These are phyloP conservation scores for Amanita molliuscula DNA, from an alignment of 768 basidiomycete genomes.

Conservation along the genomic window DNA sequence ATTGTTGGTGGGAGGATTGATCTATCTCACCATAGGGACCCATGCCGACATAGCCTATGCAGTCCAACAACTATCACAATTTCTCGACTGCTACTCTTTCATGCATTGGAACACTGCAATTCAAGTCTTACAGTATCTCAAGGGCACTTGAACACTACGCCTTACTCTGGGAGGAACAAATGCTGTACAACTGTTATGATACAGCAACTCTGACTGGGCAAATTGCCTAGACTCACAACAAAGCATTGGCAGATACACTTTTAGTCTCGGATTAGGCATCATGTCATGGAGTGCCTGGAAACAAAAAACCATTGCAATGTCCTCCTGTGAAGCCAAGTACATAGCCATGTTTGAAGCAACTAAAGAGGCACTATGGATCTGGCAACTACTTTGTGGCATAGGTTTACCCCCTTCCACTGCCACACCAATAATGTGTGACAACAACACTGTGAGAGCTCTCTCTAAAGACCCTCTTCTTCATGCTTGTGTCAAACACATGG, in stretches of 20 bases:
- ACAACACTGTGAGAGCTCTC: slow-evolving; percentile 21
- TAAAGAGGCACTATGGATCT: slow-evolving; percentile 21
- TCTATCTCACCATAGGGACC: slow-evolving; percentile 13
- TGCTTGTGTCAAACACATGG: slow-evolving; percentile 26
- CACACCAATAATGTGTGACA: slow-evolving; percentile 18
- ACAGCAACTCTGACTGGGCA: slow-evolving; percentile 14
- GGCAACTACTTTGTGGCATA: neutral
- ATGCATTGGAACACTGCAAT: slow-evolving; percentile 19
- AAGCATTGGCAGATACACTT: slow-evolving; percentile 13
- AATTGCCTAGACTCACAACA: slow-evolving; percentile 11
- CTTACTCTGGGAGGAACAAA: neutral
- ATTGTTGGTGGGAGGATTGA: slow-evolving; percentile 11
- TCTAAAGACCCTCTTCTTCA: slow-evolving; percentile 23
- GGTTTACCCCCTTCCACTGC: neutral
- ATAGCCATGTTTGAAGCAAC: slow-evolving; percentile 20
- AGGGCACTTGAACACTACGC: neutral
- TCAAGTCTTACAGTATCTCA: slow-evolving; percentile 12
- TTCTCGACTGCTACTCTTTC: slow-evolving; percentile 14
- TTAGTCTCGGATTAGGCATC: slow-evolving; percentile 10
- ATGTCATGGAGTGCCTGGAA: slow-evolving; percentile 11
- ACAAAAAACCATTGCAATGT: slow-evolving; percentile 23
- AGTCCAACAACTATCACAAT: slow-evolving; percentile 17
- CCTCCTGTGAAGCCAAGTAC: slow-evolving; percentile 29
- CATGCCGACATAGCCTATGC: slow-evolving; percentile 17
- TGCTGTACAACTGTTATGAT: slow-evolving; percentile 7